phyloP scores from a whole-genome alignment of 495 filamentous ascomycete genomes.

The Daldinia caldariorum region DNA sequence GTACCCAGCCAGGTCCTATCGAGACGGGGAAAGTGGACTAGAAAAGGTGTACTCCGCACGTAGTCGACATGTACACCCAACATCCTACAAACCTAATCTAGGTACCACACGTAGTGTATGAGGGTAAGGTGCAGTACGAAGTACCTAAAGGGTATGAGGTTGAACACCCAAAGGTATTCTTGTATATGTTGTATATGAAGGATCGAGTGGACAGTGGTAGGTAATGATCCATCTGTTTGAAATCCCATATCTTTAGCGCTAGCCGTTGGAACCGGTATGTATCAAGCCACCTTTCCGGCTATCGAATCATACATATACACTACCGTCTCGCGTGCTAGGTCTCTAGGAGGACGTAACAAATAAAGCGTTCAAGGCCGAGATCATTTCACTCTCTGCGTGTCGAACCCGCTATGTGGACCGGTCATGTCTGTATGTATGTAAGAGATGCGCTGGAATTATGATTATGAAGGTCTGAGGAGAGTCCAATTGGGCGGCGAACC shows the following conservation, averaged over 20 bases:
- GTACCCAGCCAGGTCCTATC: slow-evolving; percentile 11
- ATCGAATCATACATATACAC: background rate
- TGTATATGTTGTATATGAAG: background rate
- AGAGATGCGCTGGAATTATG: slow-evolving; percentile 24
- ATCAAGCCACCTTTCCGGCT: slow-evolving; percentile 14
- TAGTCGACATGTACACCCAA: slow-evolving; percentile 36
- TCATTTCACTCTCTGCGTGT: background rate
- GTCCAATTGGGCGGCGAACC: slow-evolving; percentile 31
- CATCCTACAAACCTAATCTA: slow-evolving; percentile 13
- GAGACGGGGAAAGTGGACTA: slow-evolving; percentile 32
- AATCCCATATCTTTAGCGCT: slow-evolving; percentile 34
- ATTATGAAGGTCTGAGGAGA: slow-evolving; percentile 34
- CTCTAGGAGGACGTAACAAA: background rate
- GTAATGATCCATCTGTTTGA: slow-evolving; percentile 3
- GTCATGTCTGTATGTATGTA: slow-evolving; percentile 16
- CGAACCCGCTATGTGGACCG: slow-evolving; percentile 23
- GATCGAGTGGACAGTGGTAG: slow-evolving; percentile 3
- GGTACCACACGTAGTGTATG: background rate
- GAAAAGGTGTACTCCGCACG: slow-evolving; percentile 23
- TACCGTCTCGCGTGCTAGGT: background rate
- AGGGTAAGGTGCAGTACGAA: background rate
- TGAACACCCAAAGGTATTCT: no score
- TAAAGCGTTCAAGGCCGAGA: background rate
- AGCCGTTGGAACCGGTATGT: slow-evolving; percentile 11
- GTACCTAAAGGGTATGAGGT: no score